Evolutionary conservation across 768 basidiomycete species (phyloP).

Genomic region (Trametes cinnabarina): DNA sequence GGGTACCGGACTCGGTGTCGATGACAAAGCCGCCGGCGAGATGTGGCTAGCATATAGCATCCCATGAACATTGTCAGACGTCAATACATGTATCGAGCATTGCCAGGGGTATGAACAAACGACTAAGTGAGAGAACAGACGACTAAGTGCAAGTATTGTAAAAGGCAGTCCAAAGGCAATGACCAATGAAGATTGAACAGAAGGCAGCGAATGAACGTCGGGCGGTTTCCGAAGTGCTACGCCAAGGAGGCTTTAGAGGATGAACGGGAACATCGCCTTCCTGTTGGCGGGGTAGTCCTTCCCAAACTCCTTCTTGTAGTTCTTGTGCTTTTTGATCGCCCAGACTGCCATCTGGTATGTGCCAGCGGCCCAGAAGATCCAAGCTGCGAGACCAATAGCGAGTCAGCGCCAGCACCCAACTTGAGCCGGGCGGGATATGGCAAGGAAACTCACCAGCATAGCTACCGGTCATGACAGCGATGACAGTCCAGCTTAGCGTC

Average conservation of each 20-base stretch:
- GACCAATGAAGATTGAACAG: not conserved
- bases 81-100: not conserved
- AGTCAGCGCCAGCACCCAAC: not conserved
- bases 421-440: not conserved
- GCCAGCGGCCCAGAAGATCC: slow-evolving; percentile 61
- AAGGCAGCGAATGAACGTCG: not conserved
- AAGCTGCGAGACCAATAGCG: slow-evolving; percentile 39
- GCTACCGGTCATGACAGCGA: slow-evolving; percentile 77
- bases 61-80: slow-evolving; percentile 36
- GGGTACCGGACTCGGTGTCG: slow-evolving; percentile 35
- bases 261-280: slow-evolving; percentile 79
- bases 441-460: slow-evolving; percentile 61
- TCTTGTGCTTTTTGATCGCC: slow-evolving; percentile 87
- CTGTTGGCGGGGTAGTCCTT: slow-evolving; percentile 72
- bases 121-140: not conserved
- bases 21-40: slow-evolving; percentile 53
- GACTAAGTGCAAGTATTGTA: not conserved
- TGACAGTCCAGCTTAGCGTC: slow-evolving; percentile 65
- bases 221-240: not conserved
- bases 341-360: slow-evolving; percentile 74
- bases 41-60: slow-evolving; percentile 84
- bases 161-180: not conserved
- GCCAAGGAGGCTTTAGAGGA: slow-evolving; percentile 39
- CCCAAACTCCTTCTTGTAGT: slow-evolving; percentile 93
- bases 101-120: not conserved